phyloP scores from a whole-genome alignment of 352 stramenopile genomes.

The Phytophthora podocarpi region DNA sequence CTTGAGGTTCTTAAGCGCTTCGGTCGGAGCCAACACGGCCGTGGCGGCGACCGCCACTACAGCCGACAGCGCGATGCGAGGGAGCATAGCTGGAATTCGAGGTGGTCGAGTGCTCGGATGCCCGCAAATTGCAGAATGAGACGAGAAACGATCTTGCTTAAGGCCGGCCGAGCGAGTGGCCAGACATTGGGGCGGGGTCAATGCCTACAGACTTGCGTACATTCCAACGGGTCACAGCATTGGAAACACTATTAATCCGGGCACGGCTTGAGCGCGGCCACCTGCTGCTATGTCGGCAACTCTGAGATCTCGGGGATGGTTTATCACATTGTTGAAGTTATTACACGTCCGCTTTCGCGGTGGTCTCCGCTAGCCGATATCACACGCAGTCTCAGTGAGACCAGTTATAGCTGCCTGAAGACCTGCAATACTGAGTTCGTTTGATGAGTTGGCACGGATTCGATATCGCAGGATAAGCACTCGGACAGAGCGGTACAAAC shows the following conservation, averaged over 20 bases:
- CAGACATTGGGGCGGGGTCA: constrained; percentile 8
- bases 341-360: neutral
- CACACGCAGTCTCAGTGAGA: neutral
- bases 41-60: constrained; percentile 15
- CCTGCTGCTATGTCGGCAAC: neutral
- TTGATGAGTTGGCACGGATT: neutral
- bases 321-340: constrained; percentile 9
- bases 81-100: constrained; percentile 19
- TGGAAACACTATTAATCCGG: constrained; percentile 16
- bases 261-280: constrained; percentile 23
- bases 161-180: constrained; percentile 12
- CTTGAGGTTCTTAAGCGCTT: constrained; percentile 42
- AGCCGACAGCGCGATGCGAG: constrained; percentile 12
- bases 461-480: neutral
- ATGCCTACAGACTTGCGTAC: constrained; percentile 6
- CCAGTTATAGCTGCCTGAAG: neutral
- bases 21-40: constrained; percentile 7
- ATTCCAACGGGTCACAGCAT: neutral
- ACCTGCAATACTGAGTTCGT: neutral
- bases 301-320: neutral
- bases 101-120: constrained; percentile 16
- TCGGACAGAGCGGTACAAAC: constrained; percentile 1
- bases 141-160: neutral
- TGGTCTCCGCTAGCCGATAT: constrained; percentile 1
- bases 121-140: constrained; percentile 33